Conservation (phyloP, 2,329 filamentous ascomycete genomes). For the Fusarium oligoseptatum region DNA sequence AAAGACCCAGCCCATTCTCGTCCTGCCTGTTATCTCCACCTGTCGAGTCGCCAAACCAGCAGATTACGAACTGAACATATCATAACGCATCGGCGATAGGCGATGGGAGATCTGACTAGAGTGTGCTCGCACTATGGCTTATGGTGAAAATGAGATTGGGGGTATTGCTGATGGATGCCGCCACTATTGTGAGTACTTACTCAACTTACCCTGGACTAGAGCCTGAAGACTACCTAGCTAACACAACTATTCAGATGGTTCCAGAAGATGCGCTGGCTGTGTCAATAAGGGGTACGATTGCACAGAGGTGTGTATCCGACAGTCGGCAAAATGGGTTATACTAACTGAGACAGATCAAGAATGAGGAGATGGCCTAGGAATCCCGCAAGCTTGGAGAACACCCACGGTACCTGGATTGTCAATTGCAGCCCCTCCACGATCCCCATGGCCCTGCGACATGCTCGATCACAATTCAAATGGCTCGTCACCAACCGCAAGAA, state of each 20-base stretch:
- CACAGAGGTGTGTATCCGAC: background rate
- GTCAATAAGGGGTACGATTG: background rate
- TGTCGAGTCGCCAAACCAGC: background rate
- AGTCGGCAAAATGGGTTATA: background rate
- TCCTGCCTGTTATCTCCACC: background rate
- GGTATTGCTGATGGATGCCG: background rate
- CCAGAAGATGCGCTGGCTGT: background rate
- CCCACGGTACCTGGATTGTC: background rate
- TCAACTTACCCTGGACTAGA: background rate
- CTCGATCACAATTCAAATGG: background rate
- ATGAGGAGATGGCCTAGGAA: background rate
- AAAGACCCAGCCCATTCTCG: background rate
- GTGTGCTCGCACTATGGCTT: background rate
- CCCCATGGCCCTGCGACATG: background rate
- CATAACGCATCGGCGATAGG: background rate
- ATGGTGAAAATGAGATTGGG: background rate
- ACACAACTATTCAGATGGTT: background rate
- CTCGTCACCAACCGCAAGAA: background rate
- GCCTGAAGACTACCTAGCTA: background rate
- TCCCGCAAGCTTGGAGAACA: background rate
- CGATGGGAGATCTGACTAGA: background rate
- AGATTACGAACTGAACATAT: background rate
- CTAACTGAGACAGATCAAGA: background rate
- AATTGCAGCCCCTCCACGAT: background rate
- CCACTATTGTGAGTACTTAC: background rate